Percentiles rank a stretch among this genome's conserved stretches.
phyloP scores from a whole-genome alignment of 2,329 filamentous ascomycete genomes.

The Colletotrichum spinosum region DNA sequence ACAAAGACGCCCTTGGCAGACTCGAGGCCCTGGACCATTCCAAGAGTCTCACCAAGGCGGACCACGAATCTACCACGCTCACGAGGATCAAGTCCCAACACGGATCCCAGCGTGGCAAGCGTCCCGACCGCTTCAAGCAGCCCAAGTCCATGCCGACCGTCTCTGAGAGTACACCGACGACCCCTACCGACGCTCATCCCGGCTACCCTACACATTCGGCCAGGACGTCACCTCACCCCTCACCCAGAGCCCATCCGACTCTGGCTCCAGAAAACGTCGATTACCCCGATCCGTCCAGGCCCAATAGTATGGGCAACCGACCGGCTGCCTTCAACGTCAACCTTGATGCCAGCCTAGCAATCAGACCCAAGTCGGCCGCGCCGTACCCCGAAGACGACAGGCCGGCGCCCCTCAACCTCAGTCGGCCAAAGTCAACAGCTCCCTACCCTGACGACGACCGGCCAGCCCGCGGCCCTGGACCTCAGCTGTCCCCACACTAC shows the following conservation, averaged over 20 bases:
- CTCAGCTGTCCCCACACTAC: constrained; percentile 53
- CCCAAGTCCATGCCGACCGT: constrained; percentile 59
- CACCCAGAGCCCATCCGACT: constrained; percentile 53
- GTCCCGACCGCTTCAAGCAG: constrained; percentile 70
- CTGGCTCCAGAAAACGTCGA: constrained; percentile 53
- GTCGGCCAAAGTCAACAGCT: constrained; percentile 58
- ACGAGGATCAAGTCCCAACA: constrained; percentile 86
- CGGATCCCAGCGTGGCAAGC: constrained; percentile 73
- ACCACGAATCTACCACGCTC: constrained; percentile 93
- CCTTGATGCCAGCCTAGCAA: constrained; percentile 51
- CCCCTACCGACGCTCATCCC: constrained; percentile 41
- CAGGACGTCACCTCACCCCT: constrained; percentile 54
- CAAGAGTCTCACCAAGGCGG: constrained; percentile 86
- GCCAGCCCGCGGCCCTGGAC: constrained; percentile 41
- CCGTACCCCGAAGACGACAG: constrained; percentile 79
- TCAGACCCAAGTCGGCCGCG: constrained; percentile 66
- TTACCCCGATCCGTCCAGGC: constrained; percentile 61
- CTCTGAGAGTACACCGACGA: constrained; percentile 53
- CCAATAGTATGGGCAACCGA: constrained; percentile 50
- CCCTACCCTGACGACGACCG: constrained; percentile 67
- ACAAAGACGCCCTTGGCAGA: constrained; percentile 85
- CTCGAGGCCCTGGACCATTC: constrained; percentile 87
- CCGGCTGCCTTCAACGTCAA: constrained; percentile 65
- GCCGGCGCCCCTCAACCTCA: constrained; percentile 60
- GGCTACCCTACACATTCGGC: constrained; percentile 44